Percentiles rank a stretch among this genome's conserved stretches.
phyloP scores from a whole-genome alignment of 345 rosid species.

The Reutealis trisperma region DNA sequence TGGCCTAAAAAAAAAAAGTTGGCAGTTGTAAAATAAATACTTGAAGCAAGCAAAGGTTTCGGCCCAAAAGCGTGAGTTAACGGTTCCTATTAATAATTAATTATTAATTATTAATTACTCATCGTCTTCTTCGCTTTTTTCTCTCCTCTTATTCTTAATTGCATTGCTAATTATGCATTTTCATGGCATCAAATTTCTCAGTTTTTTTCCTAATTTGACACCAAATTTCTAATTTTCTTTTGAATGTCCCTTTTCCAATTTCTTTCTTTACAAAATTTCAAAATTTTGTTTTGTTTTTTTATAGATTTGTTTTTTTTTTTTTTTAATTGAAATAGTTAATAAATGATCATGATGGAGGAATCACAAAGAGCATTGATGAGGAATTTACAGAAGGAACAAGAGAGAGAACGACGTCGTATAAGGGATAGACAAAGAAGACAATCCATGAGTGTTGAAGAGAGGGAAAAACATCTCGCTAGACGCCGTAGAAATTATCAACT shows the following conservation, averaged over 20 bases:
- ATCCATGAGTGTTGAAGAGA: slow-evolving; percentile 83
- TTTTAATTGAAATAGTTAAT: too few relatives aligned
- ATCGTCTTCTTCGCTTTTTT: background rate
- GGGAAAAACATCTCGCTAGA: slow-evolving; percentile 84
- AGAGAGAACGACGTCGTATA: slow-evolving; percentile 76
- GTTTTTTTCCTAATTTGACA: background rate
- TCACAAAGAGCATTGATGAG: slow-evolving; percentile 42
- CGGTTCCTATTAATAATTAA: background rate
- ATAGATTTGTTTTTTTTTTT: too few relatives aligned
- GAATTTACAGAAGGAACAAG: slow-evolving; percentile 65
- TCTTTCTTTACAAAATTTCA: too few relatives aligned
- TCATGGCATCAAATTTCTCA: background rate
- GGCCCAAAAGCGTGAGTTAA: background rate
- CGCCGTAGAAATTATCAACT: slow-evolving; percentile 90
- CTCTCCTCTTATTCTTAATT: background rate
- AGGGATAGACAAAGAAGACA: slow-evolving; percentile 86
- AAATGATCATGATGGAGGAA: slow-evolving; percentile 35
- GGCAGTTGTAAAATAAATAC: background rate
- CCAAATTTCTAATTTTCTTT: background rate
- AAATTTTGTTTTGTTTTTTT: background rate
- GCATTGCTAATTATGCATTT: background rate
- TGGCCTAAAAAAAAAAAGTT: background rate
- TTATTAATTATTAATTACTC: too few relatives aligned
- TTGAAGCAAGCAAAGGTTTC: slow-evolving; percentile 1
- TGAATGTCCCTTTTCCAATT: background rate